Base-by-base conservation (phyloP, 2,329 filamentous ascomycete genomes). In the Arthroderma sp. region DNA sequence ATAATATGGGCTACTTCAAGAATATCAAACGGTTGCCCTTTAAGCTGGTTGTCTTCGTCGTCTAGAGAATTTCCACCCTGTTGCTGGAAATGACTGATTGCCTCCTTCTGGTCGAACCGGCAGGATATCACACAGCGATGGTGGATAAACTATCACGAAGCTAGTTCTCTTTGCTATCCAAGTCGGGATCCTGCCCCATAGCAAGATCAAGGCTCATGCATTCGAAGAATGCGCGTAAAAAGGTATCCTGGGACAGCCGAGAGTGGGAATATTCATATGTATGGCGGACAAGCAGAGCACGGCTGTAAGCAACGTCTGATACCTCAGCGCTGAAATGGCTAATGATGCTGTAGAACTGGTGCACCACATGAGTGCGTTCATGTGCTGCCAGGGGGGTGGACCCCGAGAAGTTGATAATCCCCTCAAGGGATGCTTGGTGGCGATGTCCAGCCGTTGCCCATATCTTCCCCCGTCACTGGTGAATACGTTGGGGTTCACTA, bases 1-100 rank as follows among this genome's bases (percentile, higher is more conserved):
- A 53, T 38, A 10, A 55, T 55, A 48, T 53, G 50, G 32, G 53
- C 53, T 32, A 53, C 48, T 45, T 51, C 44, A 15, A 53, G 40
- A 41, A 31, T 8, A 27, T 31, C 40, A 41, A 48, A 51, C 6
- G 32, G 11, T 37, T 43, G 43, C n/a, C 29, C 30, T 42, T 8
- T 29, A 27, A 53, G 40, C 4, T 38, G 32, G 31, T 47, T 50
- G n/a, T 47, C 50, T 22, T 51, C 50, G 45, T 53, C 50, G 41
- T 54, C 51, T 45, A 44, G 36, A 46, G 47, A 48, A 29, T 46
- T 36, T 11, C 5, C 2, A 11, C 50, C 47, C 47, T 49, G 38
- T 6, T 33, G 27, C 6, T 36, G 15, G 22, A 49, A 34, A 28
- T 48, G 51, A 34, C n/a, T 40, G 27, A 33, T 22, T 42, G 47